phyloP scores from a whole-genome alignment of 305 asterid species.

The Fraxinus albicans region DNA sequence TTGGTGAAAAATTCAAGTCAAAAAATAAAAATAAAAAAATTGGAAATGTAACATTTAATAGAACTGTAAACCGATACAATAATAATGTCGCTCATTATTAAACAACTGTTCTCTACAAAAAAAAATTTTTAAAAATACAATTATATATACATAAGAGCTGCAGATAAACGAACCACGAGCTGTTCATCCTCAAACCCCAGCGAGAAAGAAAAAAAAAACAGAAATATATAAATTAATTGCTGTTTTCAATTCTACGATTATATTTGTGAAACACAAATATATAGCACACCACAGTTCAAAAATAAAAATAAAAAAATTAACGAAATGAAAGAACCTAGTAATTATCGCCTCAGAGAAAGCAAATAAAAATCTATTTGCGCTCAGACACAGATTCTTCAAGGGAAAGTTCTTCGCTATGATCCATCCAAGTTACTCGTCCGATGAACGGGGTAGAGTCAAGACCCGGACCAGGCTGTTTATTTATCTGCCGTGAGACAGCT shows the following conservation, averaged over 20 bases:
- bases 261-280: not conserved
- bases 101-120: conserved; percentile 25
- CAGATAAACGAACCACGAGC: conserved; percentile 57
- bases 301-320: not conserved
- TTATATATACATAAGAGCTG: conserved; percentile 50
- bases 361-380: not conserved
- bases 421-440: not conserved
- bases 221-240: not conserved
- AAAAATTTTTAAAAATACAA: conserved; percentile 32
- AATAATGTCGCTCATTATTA: conserved; percentile 27
- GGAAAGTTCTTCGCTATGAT: not conserved
- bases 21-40: conserved; percentile 37
- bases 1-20: conserved; percentile 22
- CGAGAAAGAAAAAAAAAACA: conserved; percentile 8
- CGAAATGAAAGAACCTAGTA: not conserved
- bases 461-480: not conserved
- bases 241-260: not conserved
- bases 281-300: not conserved
- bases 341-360: not conserved
- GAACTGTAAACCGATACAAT: conserved; percentile 24
- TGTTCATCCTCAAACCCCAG: conserved; percentile 60
- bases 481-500: not conserved
- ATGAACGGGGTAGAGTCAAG: not conserved
- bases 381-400: not conserved
- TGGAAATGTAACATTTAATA: conserved; percentile 41